A percentile compares a stretch with the other conserved stretches of the same genome.
Evolutionary conservation across 2,329 filamentous ascomycete species (phyloP).

Genomic region (Cladosporium sphaerospermum): DNA sequence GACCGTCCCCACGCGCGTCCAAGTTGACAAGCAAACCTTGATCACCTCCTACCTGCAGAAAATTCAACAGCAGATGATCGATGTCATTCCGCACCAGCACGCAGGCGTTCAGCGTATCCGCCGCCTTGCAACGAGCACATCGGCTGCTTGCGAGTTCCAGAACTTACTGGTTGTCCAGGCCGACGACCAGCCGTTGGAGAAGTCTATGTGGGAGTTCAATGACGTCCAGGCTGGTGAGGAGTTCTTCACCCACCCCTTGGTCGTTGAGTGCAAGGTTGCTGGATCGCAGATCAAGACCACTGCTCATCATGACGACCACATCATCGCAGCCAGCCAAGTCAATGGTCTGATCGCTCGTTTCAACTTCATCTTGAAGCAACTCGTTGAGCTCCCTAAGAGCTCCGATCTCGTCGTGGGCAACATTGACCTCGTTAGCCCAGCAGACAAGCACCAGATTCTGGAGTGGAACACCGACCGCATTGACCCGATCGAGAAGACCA

Average conservation of each 20-base stretch:
- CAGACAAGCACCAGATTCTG: slow-evolving; percentile 6
- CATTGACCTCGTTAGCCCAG: slow-evolving; percentile 6
- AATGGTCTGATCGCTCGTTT: slow-evolving; percentile 3
- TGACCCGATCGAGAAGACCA: slow-evolving; percentile 7
- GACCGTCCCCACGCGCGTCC: slow-evolving; percentile 31
- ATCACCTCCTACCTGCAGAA: not conserved
- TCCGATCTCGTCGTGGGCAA: not conserved
- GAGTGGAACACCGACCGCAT: slow-evolving; percentile 6
- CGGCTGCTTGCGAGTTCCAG: slow-evolving; percentile 51
- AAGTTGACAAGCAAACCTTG: not conserved
- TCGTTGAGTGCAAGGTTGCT: slow-evolving; percentile 6
- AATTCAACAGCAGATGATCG: slow-evolving; percentile 9
- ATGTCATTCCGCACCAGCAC: slow-evolving; percentile 10
- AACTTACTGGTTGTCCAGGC: slow-evolving; percentile 50
- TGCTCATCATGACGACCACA: slow-evolving; percentile 5
- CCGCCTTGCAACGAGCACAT: not conserved
- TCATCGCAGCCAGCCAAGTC: slow-evolving; percentile 1
- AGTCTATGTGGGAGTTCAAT: slow-evolving; percentile 1
- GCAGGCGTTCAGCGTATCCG: slow-evolving; percentile 4
- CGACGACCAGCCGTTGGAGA: slow-evolving; percentile 5
- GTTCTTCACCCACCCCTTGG: slow-evolving; percentile 9
- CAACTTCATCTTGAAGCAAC: slow-evolving; percentile 8
- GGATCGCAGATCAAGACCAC: slow-evolving; percentile 4
- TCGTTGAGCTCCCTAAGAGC: not conserved
- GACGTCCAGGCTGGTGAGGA: slow-evolving; percentile 7